Conservation (phyloP, 2,329 filamentous ascomycete genomes). For the Gaeumannomyces tritici region DNA sequence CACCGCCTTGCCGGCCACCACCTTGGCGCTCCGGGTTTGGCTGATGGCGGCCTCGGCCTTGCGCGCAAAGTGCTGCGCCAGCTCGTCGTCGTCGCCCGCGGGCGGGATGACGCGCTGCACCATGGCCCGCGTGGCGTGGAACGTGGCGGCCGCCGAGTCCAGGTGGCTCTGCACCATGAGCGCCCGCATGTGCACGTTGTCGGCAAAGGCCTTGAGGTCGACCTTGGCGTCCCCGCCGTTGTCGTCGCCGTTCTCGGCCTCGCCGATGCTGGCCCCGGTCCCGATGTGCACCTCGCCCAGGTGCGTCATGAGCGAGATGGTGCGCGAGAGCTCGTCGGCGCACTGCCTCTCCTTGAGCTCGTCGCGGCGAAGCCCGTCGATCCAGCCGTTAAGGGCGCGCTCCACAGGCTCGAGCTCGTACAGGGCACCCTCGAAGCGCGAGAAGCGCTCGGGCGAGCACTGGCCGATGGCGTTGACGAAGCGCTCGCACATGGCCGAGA, state of each 20-base stretch:
- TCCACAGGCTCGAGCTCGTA: constrained; percentile 90
- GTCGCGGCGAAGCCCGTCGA: constrained; percentile 73
- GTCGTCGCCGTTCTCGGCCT: background rate
- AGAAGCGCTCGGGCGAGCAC: constrained; percentile 71
- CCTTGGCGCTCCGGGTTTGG: constrained; percentile 74
- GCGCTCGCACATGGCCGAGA: constrained; percentile 72
- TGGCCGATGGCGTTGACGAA: constrained; percentile 73
- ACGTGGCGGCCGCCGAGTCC: constrained; percentile 63
- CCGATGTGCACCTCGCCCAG: constrained; percentile 69
- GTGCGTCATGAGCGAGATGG: constrained; percentile 79
- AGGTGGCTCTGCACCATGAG: constrained; percentile 71
- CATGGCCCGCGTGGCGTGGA: constrained; percentile 54
- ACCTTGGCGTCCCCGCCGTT: constrained; percentile 16
- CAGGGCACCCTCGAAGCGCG: constrained; percentile 66
- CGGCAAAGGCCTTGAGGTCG: constrained; percentile 63
- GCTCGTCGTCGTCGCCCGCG: constrained; percentile 54
- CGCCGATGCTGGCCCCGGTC: background rate
- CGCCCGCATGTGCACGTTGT: constrained; percentile 70
- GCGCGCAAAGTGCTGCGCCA: constrained; percentile 55
- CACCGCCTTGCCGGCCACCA: constrained; percentile 69
- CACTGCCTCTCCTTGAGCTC: constrained; percentile 81
- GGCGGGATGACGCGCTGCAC: constrained; percentile 55
- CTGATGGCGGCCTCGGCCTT: constrained; percentile 64
- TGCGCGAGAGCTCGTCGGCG: constrained; percentile 70
- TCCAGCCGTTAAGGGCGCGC: constrained; percentile 76